Conservation (phyloP, 768 basidiomycete genomes). For the Krasilnikovozyma curviuscula region DNA sequence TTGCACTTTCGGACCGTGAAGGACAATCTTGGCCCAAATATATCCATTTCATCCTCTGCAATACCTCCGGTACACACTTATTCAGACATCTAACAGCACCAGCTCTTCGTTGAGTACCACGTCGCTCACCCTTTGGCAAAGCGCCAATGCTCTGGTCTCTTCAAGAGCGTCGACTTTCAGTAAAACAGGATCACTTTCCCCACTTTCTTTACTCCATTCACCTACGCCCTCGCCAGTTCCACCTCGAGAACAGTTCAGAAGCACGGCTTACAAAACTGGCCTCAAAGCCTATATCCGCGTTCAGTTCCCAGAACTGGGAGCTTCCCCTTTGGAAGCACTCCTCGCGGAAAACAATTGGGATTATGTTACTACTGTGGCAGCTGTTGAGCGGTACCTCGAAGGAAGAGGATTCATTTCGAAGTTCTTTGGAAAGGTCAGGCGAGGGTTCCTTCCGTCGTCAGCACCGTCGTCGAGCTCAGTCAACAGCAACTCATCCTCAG, state of each 20-base stretch:
- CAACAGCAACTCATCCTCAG: too few relatives aligned
- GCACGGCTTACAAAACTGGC: not conserved
- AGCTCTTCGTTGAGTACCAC: too few relatives aligned
- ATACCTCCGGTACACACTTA: not conserved
- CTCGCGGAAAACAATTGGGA: constrained; percentile 5
- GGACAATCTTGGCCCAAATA: not conserved
- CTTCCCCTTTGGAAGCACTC: not conserved
- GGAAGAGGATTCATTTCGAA: not conserved
- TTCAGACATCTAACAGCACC: not conserved
- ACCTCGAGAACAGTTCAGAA: not conserved
- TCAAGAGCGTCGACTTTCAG: not conserved
- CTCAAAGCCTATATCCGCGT: not conserved
- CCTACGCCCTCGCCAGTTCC: not conserved
- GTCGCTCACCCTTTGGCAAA: too few relatives aligned
- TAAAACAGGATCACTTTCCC: not conserved
- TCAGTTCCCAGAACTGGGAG: not conserved
- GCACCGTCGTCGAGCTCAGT: not conserved
- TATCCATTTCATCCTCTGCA: constrained; percentile 6
- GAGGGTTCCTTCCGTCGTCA: not conserved
- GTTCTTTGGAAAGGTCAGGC: constrained; percentile 1
- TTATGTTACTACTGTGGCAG: not conserved
- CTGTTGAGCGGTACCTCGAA: not conserved
- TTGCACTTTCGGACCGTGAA: too few relatives aligned
- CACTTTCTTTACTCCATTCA: not conserved
- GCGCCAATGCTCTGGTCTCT: not conserved